phyloP scores from a whole-genome alignment of 1,284 basidiomycete species.

The Anthracocystis setariae region DNA sequence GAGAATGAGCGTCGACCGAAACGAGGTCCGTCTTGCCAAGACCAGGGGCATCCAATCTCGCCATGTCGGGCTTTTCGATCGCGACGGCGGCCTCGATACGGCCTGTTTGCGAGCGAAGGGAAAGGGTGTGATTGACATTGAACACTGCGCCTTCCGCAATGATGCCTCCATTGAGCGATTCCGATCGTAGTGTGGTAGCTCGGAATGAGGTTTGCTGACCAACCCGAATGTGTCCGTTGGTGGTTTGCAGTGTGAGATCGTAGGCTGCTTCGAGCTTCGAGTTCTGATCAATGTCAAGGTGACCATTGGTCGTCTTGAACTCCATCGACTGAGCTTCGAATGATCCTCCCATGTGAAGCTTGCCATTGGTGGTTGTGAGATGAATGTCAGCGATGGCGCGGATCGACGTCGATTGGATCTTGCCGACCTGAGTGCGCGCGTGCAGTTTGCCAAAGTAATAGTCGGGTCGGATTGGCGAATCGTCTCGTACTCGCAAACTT shows the following conservation, averaged over 20 bases:
- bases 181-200: conserved; percentile 37
- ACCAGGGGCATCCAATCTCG: conserved; percentile 30
- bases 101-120: conserved; percentile 32
- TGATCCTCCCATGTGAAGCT: conserved; percentile 35
- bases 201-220: conserved; percentile 34
- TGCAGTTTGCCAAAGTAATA: conserved; percentile 50
- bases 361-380: conserved; percentile 45
- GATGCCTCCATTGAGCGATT: conserved; percentile 44
- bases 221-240: conserved; percentile 42
- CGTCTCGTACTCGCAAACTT: conserved; percentile 6
- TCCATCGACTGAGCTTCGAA: conserved; percentile 39
- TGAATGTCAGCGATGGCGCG: conserved; percentile 46
- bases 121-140: conserved; percentile 53
- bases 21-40: conserved; percentile 38
- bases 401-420: conserved; percentile 34
- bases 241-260: conserved; percentile 39
- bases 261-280: conserved; percentile 35
- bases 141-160: conserved; percentile 35
- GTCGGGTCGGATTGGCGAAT: conserved; percentile 13
- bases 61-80: conserved; percentile 41
- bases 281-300: conserved; percentile 31
- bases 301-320: conserved; percentile 40
- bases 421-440: conserved; percentile 42
- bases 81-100: conserved; percentile 44
- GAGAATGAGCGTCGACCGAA: conserved; percentile 31